phyloP scores from a whole-genome alignment of 371 early-diverging fungal genomes.

The Batrachochytrium dendrobatidis region DNA sequence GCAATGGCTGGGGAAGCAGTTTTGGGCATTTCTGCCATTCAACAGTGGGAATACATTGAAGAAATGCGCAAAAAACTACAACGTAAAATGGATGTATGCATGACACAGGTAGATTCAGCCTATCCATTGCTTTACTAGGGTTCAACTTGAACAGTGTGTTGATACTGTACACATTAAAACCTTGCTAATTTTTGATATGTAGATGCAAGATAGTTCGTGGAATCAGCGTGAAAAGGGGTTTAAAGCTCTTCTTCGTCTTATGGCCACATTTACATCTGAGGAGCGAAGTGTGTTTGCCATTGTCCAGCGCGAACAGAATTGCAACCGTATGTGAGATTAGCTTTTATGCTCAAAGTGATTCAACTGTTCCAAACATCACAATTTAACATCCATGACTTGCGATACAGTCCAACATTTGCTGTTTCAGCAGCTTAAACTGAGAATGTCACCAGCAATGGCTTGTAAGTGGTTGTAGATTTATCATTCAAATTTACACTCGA shows the following conservation, averaged over 20 bases:
- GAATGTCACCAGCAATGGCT: not conserved
- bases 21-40: not conserved
- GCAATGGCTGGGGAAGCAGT: too few species aligned
- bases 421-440: not conserved
- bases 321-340: not conserved
- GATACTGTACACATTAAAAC: too few species aligned
- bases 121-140: not conserved
- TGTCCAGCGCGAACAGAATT: not conserved
- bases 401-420: not conserved
- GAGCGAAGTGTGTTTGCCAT: constrained; percentile 6
- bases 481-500: too few species aligned
- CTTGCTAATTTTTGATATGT: too few species aligned
- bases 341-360: not conserved
- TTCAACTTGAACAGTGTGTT: not conserved
- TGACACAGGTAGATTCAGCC: not conserved
- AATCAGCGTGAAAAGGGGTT: not conserved
- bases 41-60: not conserved
- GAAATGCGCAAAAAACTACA: not conserved
- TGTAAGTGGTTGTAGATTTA: too few species aligned
- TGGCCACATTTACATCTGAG: not conserved
- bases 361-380: too few species aligned
- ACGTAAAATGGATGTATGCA: not conserved
- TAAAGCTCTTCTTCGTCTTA: not conserved
- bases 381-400: too few species aligned
- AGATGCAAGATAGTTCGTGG: not conserved